Evolutionary conservation across 371 early-diverging fungal genomes (phyloP).

Genomic region (Mortierella sp.): DNA sequence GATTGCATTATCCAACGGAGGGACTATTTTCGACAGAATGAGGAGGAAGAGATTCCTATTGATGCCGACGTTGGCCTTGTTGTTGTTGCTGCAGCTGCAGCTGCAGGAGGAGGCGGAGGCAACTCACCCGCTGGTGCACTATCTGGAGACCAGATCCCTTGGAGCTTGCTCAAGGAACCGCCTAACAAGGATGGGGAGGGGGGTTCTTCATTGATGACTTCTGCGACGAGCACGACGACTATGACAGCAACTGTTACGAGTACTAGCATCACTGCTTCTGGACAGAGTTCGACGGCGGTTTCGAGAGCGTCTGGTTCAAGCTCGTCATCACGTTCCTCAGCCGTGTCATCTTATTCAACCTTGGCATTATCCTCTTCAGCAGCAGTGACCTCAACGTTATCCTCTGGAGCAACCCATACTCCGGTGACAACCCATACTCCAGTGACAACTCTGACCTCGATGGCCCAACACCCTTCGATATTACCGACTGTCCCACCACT

Average conservation of each 20-base stretch:
- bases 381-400: not conserved
- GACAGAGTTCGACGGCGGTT: not conserved
- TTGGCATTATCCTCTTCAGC: not conserved
- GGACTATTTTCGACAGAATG: constrained; percentile 21
- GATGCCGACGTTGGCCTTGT: constrained; percentile 8
- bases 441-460: not conserved
- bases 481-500: not conserved
- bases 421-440: not conserved
- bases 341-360: not conserved
- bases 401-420: not conserved
- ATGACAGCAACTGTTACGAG: not conserved
- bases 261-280: not conserved
- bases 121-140: not conserved
- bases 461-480: not conserved
- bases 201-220: not conserved
- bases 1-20: constrained; percentile 42
- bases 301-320: not conserved
- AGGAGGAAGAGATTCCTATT: constrained; percentile 50
- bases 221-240: not conserved
- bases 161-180: not conserved
- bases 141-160: not conserved
- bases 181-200: not conserved
- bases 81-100: not conserved
- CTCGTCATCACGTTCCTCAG: not conserved
- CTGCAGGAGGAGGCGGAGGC: not conserved